A percentile compares a stretch with the other conserved stretches of the same genome.
These are phyloP conservation scores for Cercophora sp. DNA, from an alignment of 495 filamentous ascomycete genomes.

Conservation along the genomic window DNA sequence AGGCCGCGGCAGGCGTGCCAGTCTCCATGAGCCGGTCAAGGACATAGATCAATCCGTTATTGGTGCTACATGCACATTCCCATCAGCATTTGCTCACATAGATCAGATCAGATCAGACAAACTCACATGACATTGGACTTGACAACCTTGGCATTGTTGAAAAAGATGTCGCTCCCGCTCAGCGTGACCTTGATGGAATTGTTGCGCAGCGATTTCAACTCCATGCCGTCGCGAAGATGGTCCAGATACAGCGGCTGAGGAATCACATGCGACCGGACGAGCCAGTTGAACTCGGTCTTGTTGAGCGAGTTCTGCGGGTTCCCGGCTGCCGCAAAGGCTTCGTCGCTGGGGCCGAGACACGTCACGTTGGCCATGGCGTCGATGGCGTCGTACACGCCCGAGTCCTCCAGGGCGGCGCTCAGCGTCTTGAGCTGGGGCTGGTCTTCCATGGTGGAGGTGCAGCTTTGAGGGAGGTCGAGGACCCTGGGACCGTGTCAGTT, in stretches of 20 bases:
- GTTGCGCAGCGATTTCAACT: slow-evolving; percentile 10
- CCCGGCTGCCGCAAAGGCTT: slow-evolving; percentile 26
- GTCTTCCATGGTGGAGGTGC: slow-evolving; percentile 22
- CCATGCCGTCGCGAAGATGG: slow-evolving; percentile 21
- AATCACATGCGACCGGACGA: slow-evolving; percentile 28
- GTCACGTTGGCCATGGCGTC: slow-evolving; percentile 28
- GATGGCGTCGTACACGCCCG: slow-evolving; percentile 17
- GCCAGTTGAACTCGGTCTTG: slow-evolving; percentile 11
- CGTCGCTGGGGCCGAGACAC: slow-evolving; percentile 28
- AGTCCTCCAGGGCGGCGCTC: slow-evolving; percentile 20
- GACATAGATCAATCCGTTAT: slow-evolving; percentile 35
- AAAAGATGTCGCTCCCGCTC: slow-evolving; percentile 21
- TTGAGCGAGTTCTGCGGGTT: slow-evolving; percentile 22
- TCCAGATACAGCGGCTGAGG: slow-evolving; percentile 23
- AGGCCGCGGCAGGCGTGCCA: too few relatives aligned
- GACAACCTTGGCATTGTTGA: slow-evolving; percentile 35
- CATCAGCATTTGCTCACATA: background rate
- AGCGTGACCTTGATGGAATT: slow-evolving; percentile 27
- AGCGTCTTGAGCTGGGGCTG: slow-evolving; percentile 16
- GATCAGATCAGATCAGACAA: too few relatives aligned
- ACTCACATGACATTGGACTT: slow-evolving; percentile 24
- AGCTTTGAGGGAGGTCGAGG: slow-evolving; percentile 21
- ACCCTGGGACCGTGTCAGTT: too few relatives aligned
- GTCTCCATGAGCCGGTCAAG: slow-evolving; percentile 27
- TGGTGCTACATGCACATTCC: too few relatives aligned